Evolutionary conservation across 1,284 basidiomycete species (phyloP).

Genomic region (Austropuccinia psidii): DNA sequence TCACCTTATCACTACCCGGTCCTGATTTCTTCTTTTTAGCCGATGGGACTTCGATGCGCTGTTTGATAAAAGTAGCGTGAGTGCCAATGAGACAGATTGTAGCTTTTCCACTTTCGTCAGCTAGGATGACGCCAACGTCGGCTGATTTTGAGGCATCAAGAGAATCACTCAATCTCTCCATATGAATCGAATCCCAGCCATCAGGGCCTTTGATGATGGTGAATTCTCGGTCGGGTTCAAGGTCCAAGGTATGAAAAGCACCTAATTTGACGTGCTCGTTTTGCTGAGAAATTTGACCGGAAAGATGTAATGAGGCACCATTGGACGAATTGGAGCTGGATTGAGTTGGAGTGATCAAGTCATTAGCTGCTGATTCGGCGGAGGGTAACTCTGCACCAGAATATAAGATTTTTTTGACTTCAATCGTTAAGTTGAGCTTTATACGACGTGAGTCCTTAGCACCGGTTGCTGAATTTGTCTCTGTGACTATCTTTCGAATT

Average conservation of each 20-base stretch:
- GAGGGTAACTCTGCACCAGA: conserved; percentile 28
- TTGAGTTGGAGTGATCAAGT: too few relatives aligned
- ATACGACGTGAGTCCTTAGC: conserved; percentile 31
- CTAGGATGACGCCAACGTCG: conserved; percentile 91
- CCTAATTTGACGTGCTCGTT: conserved; percentile 88
- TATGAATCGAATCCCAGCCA: conserved; percentile 81
- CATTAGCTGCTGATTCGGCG: too few relatives aligned
- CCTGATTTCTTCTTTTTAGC: conserved; percentile 66
- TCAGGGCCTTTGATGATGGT: conserved; percentile 73
- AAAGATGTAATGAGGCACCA: conserved; percentile 67
- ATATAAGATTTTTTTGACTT: conserved; percentile 32
- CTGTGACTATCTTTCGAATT: conserved; percentile 17
- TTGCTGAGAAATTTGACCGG: conserved; percentile 80
- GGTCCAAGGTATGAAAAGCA: conserved; percentile 88
- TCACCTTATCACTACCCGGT: conserved; percentile 6
- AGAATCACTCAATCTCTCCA: conserved; percentile 73
- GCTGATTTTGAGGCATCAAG: conserved; percentile 86
- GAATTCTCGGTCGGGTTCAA: conserved; percentile 85
- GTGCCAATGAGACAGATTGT: conserved; percentile 89
- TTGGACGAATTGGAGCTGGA: not conserved
- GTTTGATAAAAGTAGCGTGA: conserved; percentile 90
- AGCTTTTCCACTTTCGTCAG: conserved; percentile 79
- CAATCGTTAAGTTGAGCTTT: conserved; percentile 21
- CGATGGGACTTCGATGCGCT: conserved; percentile 80
- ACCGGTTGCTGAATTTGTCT: conserved; percentile 22